phyloP scores from a whole-genome alignment of 148 eudicot genomes.

The Arbutus unedo region DNA sequence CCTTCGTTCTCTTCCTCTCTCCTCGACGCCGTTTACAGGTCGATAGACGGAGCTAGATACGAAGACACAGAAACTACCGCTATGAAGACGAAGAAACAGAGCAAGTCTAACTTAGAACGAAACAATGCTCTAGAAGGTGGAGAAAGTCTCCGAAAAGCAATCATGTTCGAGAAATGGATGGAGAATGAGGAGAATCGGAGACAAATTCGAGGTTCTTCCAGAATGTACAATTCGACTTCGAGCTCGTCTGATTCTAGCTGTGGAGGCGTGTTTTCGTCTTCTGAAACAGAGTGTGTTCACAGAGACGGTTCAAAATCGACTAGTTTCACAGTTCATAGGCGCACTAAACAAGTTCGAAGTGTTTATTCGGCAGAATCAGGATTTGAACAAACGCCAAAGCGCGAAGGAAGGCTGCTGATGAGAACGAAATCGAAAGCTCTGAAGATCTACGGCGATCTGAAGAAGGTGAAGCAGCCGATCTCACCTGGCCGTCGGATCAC shows the following conservation, averaged over 20 bases:
- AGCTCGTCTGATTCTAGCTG: conserved; percentile 36
- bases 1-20: conserved; percentile 21
- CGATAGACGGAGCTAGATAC: conserved; percentile 16
- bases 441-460: conserved; percentile 72
- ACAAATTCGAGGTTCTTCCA: neutral
- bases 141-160: conserved; percentile 12
- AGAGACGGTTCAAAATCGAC: conserved; percentile 20
- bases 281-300: conserved; percentile 33
- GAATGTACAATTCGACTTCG: conserved; percentile 25
- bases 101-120: neutral
- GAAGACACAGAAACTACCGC: neutral
- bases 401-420: conserved; percentile 41
- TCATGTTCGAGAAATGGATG: conserved; percentile 20
- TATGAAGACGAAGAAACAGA: conserved; percentile 4
- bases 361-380: neutral
- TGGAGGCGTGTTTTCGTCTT: conserved; percentile 28
- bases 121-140: neutral
- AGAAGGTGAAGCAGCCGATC: conserved; percentile 59
- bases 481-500: conserved; percentile 78
- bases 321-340: conserved; percentile 13
- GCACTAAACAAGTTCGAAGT: neutral
- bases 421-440: conserved; percentile 63
- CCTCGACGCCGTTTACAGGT: conserved; percentile 20
- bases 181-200: conserved; percentile 19
- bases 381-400: conserved; percentile 24